Conservation (phyloP, 139 green algal species). For the Microglena sp. region DNA sequence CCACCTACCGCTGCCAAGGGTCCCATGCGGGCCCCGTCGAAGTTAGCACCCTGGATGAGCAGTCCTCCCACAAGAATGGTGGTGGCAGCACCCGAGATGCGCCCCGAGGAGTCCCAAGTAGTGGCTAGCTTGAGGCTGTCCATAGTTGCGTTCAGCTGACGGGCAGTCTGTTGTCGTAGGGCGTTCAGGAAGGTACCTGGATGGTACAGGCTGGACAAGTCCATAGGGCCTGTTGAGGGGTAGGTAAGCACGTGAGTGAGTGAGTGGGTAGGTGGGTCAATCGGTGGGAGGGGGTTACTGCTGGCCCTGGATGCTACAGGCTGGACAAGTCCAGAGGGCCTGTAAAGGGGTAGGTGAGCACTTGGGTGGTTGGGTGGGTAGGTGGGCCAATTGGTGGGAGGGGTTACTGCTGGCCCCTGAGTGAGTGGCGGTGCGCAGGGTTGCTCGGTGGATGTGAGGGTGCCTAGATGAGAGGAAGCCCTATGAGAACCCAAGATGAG, state of each 20-base stretch:
- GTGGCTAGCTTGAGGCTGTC: conserved; percentile 51
- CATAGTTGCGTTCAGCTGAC: conserved; percentile 30
- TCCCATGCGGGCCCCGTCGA: conserved; percentile 26
- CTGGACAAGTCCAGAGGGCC: conserved; percentile 36
- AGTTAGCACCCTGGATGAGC: conserved; percentile 29
- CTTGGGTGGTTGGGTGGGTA: no score
- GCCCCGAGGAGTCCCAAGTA: conserved; percentile 38
- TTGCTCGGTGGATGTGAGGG: no score
- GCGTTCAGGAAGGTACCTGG: conserved; percentile 62
- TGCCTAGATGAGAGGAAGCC: no score
- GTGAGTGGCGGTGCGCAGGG: no score
- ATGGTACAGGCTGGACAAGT: conserved; percentile 48
- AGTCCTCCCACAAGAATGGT: conserved; percentile 12
- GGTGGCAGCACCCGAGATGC: conserved; percentile 3
- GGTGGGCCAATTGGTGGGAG: background rate
- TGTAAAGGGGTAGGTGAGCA: no score
- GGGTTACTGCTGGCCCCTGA: conserved; percentile 27
- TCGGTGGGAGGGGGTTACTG: background rate
- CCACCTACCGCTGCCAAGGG: conserved; percentile 11
- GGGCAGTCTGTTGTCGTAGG: conserved; percentile 52
- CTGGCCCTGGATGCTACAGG: conserved; percentile 52
- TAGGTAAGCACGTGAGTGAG: no score
- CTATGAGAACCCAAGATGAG: no score
- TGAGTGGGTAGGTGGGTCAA: no score
- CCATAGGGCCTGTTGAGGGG: conserved; percentile 19